Evolutionary conservation across 2,329 filamentous ascomycete genomes (phyloP).

Genomic region (Huntiella omanensis): DNA sequence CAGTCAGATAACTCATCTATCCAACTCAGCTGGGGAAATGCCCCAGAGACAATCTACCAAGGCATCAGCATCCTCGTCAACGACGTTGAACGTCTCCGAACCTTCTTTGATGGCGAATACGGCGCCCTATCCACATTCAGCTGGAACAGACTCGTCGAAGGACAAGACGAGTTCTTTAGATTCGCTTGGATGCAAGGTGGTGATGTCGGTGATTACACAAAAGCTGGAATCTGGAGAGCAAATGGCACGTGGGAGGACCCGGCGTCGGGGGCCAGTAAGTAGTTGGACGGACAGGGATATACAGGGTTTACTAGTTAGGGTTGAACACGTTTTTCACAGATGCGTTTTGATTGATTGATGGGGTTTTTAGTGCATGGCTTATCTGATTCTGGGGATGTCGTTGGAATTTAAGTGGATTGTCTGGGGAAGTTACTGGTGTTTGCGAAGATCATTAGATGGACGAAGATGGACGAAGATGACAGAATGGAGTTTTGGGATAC

Average conservation of each 20-base stretch:
- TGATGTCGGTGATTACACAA: constrained; percentile 50
- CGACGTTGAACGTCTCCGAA: constrained; percentile 64
- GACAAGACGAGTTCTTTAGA: constrained; percentile 50
- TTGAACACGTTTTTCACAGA: too few species aligned
- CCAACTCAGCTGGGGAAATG: constrained; percentile 35
- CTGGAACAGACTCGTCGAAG: constrained; percentile 33
- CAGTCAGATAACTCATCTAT: constrained; percentile 30
- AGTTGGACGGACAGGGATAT: constrained; percentile 18
- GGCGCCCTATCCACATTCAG: constrained; percentile 28
- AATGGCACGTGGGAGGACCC: constrained; percentile 49
- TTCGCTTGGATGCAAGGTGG: constrained; percentile 57
- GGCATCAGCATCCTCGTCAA: constrained; percentile 69
- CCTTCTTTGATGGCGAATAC: constrained; percentile 43
- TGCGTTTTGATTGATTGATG: too few species aligned
- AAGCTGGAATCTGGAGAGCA: constrained; percentile 49
- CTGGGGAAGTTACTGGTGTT: neutral
- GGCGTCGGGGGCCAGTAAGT: constrained; percentile 36
- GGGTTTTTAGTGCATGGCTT: too few species aligned
- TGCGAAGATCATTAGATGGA: neutral
- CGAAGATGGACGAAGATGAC: neutral
- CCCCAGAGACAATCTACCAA: constrained; percentile 36
- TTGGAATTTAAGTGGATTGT: neutral
- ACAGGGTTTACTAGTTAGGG: constrained; percentile 3
- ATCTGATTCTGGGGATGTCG: neutral
- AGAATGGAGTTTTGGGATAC: neutral